A percentile compares a stretch with the other conserved stretches of the same genome.
Evolutionary conservation across 805 yeast species (phyloP).

Genomic region (Pichia paraexigua): DNA sequence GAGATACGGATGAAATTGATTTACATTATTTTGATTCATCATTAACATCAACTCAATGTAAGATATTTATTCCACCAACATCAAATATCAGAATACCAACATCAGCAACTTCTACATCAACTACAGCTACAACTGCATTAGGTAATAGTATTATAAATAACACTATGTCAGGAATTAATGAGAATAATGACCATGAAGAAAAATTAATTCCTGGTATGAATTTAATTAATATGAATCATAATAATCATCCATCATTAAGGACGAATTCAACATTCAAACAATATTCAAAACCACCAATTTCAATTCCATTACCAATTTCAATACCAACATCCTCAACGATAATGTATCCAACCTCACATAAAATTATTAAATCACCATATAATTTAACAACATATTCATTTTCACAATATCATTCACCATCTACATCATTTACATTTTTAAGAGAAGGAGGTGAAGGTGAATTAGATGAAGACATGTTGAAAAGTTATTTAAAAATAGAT

Average conservation of each 20-base stretch:
- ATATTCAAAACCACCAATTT: neutral
- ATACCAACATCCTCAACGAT: neutral
- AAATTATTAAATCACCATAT: slow-evolving; percentile 27
- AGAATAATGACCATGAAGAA: neutral
- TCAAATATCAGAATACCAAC: slow-evolving; percentile 22
- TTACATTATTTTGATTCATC: slow-evolving; percentile 45
- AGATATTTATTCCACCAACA: slow-evolving; percentile 27
- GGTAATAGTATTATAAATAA: neutral
- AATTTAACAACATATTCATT: slow-evolving; percentile 24
- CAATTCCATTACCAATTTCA: neutral
- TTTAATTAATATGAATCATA: neutral
- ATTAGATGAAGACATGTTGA: slow-evolving; percentile 23
- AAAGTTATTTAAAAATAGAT: slow-evolving; percentile 27
- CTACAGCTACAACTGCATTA: neutral
- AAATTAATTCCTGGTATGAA: neutral
- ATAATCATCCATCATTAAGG: neutral
- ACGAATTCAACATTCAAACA: neutral
- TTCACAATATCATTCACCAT: slow-evolving; percentile 26
- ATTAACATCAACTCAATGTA: slow-evolving; percentile 20
- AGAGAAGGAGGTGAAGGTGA: slow-evolving; percentile 25
- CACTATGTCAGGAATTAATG: neutral
- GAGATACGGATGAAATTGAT: slow-evolving; percentile 72
- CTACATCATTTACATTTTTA: slow-evolving; percentile 28
- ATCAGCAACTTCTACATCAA: slow-evolving; percentile 2
- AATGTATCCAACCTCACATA: slow-evolving; percentile 15